Evolutionary conservation across 73 alveolate genomes (phyloP), one percentile per base, ranked within the genome.

Genomic region (Effrenium voratum): DNA sequence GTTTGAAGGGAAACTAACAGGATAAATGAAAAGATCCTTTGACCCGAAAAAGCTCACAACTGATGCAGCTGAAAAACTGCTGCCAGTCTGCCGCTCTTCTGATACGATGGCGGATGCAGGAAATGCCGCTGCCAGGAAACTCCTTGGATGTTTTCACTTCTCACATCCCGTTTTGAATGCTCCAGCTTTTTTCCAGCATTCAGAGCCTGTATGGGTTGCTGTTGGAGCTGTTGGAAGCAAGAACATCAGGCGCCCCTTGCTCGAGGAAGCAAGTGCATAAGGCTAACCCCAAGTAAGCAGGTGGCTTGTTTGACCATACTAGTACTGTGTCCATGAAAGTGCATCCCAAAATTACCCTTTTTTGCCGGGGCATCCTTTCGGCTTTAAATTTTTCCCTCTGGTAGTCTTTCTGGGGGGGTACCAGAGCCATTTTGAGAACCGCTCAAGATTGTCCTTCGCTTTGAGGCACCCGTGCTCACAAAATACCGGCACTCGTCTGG

Each of bases 71-170:
- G 63, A 63, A 50, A 36, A 13, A 24, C 95, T 38, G 50, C 43
- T 49, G 68, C 85, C 95, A 12, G 52, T 88, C 41, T 22, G 47
- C 73, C 95, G 55, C 49, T 88, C 72, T 72, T 88, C 85, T 47
- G 72, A 84, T 24, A 88, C 70, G 45, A 88, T 73, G 47, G 83
- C 73, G 26, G 85, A n/a, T 34, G 95, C 85, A n/a, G 95, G 95
- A 88, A 88, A 88, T 5, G 95, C 95, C 8, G 70, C 73, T 24
- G 47, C 38, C 50, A 88, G 43, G 81, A 88, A 88, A 40, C 41
- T 88, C 95, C 95, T 88, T 32, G 3, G 86, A 10, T 36, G n/a
- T 36, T 40, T 36, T 36, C 83, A 30, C 83, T n/a, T n/a, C n/a
- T n/a, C n/a, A n/a, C n/a, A n/a, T n/a, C n/a, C n/a, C 40, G 44